phyloP scores from a whole-genome alignment of 2,329 filamentous ascomycete genomes.

The Paecilomyces fulvus region DNA sequence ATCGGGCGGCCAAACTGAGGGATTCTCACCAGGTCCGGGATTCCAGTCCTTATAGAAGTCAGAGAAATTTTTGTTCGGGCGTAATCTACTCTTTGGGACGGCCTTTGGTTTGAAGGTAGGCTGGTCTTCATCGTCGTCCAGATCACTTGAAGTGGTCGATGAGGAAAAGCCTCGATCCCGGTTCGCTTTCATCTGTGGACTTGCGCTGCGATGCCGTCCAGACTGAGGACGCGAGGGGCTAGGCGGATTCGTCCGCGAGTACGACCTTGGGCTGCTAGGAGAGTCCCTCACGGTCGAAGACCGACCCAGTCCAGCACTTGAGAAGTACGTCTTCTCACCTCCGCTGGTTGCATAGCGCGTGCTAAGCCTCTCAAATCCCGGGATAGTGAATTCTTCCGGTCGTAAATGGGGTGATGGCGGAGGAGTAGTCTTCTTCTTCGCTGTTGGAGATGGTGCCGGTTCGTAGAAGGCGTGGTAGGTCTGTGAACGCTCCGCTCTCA shows the following conservation, averaged over 20 bases:
- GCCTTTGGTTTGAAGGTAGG: slow-evolving; percentile 30
- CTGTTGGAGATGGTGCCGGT: slow-evolving; percentile 32
- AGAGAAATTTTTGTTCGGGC: slow-evolving; percentile 19
- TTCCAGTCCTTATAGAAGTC: slow-evolving; percentile 18
- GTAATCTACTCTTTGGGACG: slow-evolving; percentile 30
- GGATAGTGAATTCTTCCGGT: slow-evolving; percentile 18
- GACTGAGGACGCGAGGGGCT: slow-evolving; percentile 22
- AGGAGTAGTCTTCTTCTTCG: slow-evolving; percentile 34
- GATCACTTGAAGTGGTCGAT: slow-evolving; percentile 33
- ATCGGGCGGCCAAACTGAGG: slow-evolving; percentile 8
- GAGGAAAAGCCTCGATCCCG: slow-evolving; percentile 22
- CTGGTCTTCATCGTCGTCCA: slow-evolving; percentile 22
- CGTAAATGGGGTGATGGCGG: neutral
- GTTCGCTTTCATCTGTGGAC: slow-evolving; percentile 30
- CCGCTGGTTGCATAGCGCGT: slow-evolving; percentile 47
- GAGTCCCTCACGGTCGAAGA: slow-evolving; percentile 47
- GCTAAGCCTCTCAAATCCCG: slow-evolving; percentile 43
- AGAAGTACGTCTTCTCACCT: slow-evolving; percentile 51
- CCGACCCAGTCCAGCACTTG: slow-evolving; percentile 42
- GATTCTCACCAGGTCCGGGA: slow-evolving; percentile 24
- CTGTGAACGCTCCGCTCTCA: slow-evolving; percentile 22
- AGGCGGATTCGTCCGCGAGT: slow-evolving; percentile 27
- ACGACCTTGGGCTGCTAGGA: slow-evolving; percentile 26
- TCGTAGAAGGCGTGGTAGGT: slow-evolving; percentile 21
- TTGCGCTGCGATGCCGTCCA: slow-evolving; percentile 35